Percentiles rank a stretch among this genome's conserved stretches.
phyloP scores from a whole-genome alignment of 2,329 filamentous ascomycete species.

The Aspergillus carbonarius region DNA sequence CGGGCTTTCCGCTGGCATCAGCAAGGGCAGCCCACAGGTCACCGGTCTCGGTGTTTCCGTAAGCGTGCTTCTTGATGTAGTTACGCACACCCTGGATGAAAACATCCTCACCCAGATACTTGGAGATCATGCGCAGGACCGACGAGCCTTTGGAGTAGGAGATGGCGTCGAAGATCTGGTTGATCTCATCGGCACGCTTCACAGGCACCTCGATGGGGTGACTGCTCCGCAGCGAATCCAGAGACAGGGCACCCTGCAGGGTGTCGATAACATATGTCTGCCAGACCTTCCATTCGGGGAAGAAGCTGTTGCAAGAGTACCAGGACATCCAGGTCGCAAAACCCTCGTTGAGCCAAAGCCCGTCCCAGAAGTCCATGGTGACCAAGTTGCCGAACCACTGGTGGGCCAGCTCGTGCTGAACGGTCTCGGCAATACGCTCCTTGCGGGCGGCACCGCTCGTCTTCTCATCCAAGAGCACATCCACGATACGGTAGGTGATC shows the following conservation, averaged over 20 bases:
- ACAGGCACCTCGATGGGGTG: conserved; percentile 96
- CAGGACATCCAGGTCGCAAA: conserved; percentile 92
- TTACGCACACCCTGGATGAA: conserved; percentile 89
- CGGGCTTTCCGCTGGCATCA: conserved; percentile 85
- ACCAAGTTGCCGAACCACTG: conserved; percentile 98
- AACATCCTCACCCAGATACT: conserved; percentile 84
- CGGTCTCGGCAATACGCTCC: conserved; percentile 89
- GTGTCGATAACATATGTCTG: conserved; percentile 92
- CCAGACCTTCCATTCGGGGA: conserved; percentile 98
- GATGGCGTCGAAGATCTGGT: conserved; percentile 97
- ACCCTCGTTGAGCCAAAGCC: conserved; percentile 91
- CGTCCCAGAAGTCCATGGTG: conserved; percentile 99
- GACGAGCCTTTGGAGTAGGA: conserved; percentile 97
- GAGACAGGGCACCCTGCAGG: conserved; percentile 78
- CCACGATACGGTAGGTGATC: conserved; percentile 90
- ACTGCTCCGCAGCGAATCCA: conserved; percentile 90
- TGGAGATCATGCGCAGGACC: conserved; percentile 95
- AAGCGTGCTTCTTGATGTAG: conserved; percentile 96
- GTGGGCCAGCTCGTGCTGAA: conserved; percentile 94
- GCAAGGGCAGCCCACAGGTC: conserved; percentile 88
- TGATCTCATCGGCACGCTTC: conserved; percentile 92
- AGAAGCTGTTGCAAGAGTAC: conserved; percentile 93
- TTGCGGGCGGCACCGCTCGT: conserved; percentile 84
- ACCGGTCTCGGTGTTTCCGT: conserved; percentile 86
- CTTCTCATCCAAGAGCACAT: conserved; percentile 88